phyloP scores from a whole-genome alignment of 441 rosid genomes.

The Gossypium gossypioides region DNA sequence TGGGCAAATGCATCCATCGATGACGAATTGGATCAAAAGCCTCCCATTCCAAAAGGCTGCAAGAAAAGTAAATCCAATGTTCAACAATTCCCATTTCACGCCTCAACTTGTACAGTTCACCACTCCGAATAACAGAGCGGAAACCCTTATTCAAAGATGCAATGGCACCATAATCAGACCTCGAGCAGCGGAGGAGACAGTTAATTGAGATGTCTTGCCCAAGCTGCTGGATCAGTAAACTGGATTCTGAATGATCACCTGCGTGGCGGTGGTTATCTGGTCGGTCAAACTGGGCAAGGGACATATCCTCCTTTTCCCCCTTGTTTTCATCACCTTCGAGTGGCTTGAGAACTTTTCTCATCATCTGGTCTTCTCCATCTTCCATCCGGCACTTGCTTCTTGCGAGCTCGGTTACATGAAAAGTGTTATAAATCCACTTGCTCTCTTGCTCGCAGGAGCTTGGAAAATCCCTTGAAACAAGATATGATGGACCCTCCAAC shows the following conservation, averaged over 20 bases:
- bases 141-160: conserved; percentile 45
- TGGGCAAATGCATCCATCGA: conserved; percentile 64
- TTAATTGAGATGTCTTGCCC: conserved; percentile 49
- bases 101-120: conserved; percentile 57
- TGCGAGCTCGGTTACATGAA: conserved; percentile 21
- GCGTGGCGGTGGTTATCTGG: conserved; percentile 4
- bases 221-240: conserved; percentile 45
- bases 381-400: conserved; percentile 27
- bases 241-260: conserved; percentile 26
- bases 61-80: conserved; percentile 74
- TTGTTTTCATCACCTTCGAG: conserved; percentile 7
- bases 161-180: conserved; percentile 57
- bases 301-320: conserved; percentile 10
- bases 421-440: conserved; percentile 35
- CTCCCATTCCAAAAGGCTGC: conserved; percentile 60
- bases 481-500: conserved; percentile 44
- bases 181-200: conserved; percentile 54
- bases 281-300: not conserved
- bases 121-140: conserved; percentile 38
- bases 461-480: conserved; percentile 35
- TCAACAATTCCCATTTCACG: conserved; percentile 42
- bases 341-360: conserved; percentile 24
- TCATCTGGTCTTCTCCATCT: conserved; percentile 21
- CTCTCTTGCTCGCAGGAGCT: conserved; percentile 36
- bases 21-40: conserved; percentile 52